These are phyloP conservation scores for Auriscalpium microsporum DNA, from an alignment of 768 basidiomycete genomes.

Conservation along the genomic window DNA sequence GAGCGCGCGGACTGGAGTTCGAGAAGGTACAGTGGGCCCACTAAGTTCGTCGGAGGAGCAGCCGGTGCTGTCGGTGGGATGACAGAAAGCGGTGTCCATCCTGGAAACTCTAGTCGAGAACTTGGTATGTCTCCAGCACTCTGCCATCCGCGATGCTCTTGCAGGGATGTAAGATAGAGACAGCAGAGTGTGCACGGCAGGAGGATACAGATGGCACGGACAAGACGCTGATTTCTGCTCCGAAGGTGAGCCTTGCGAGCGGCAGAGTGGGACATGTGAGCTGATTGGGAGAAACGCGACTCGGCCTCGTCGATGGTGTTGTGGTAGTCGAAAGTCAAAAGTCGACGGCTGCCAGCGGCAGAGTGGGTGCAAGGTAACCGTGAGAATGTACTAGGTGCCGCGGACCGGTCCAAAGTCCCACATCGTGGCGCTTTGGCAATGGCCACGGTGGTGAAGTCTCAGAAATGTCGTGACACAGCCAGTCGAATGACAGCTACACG, in stretches of 20 bases:
- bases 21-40: conserved; percentile 9
- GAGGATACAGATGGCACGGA: not conserved
- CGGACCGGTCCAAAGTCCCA: too few relatives aligned
- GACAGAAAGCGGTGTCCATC: not conserved
- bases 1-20: conserved; percentile 8
- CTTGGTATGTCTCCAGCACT: not conserved
- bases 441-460: too few relatives aligned
- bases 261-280: not conserved
- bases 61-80: not conserved
- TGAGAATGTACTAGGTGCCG: too few relatives aligned
- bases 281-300: not conserved
- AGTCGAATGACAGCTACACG: too few relatives aligned
- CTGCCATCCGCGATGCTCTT: too few relatives aligned
- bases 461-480: too few relatives aligned
- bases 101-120: not conserved
- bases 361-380: too few relatives aligned
- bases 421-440: too few relatives aligned
- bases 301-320: too few relatives aligned
- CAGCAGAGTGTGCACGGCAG: not conserved
- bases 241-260: not conserved
- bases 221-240: not conserved
- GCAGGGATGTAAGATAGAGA: not conserved
- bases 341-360: too few relatives aligned
- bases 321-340: too few relatives aligned
- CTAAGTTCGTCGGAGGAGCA: not conserved